These are phyloP conservation scores for Metschnikowia vanudenii DNA, from an alignment of 805 yeast genomes.

Conservation along the genomic window DNA sequence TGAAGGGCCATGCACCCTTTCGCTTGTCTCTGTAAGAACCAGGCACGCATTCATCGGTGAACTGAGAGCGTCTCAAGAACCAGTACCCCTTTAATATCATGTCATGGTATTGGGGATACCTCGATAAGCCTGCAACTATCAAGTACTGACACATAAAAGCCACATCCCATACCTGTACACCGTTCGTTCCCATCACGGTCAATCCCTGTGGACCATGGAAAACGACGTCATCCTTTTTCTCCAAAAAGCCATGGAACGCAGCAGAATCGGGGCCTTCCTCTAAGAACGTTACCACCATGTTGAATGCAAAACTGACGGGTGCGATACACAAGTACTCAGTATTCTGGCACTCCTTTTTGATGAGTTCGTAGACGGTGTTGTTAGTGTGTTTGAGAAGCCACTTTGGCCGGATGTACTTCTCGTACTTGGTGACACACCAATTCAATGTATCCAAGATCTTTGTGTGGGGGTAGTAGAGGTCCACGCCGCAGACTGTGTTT, in stretches of 20 bases:
- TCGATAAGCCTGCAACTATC: slow-evolving; percentile 76
- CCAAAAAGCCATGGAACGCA: slow-evolving; percentile 53
- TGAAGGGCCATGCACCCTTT: slow-evolving; percentile 93
- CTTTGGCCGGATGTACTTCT: slow-evolving; percentile 68
- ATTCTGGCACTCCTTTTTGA: slow-evolving; percentile 72
- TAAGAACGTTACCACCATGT: slow-evolving; percentile 64
- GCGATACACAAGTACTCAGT: slow-evolving; percentile 86
- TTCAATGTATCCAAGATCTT: slow-evolving; percentile 61
- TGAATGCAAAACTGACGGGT: slow-evolving; percentile 88
- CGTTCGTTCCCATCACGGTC: slow-evolving; percentile 95
- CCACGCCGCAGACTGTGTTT: slow-evolving; percentile 87
- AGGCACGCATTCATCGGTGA: slow-evolving; percentile 70
- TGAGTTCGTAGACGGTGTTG: slow-evolving; percentile 54
- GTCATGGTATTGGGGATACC: slow-evolving; percentile 60
- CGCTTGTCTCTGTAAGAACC: slow-evolving; percentile 83
- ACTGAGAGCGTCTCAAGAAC: slow-evolving; percentile 80
- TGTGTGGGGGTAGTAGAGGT: slow-evolving; percentile 92
- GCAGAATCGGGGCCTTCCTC: slow-evolving; percentile 71
- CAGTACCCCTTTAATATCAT: slow-evolving; percentile 63
- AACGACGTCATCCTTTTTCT: slow-evolving; percentile 69
- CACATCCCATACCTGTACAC: slow-evolving; percentile 96
- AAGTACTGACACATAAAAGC: slow-evolving; percentile 87
- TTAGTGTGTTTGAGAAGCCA: slow-evolving; percentile 61
- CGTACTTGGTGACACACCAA: slow-evolving; percentile 58
- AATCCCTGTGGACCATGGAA: slow-evolving; percentile 90